phyloP scores from a whole-genome alignment of 805 yeast genomes.

The Nakazawaea siamensis region DNA sequence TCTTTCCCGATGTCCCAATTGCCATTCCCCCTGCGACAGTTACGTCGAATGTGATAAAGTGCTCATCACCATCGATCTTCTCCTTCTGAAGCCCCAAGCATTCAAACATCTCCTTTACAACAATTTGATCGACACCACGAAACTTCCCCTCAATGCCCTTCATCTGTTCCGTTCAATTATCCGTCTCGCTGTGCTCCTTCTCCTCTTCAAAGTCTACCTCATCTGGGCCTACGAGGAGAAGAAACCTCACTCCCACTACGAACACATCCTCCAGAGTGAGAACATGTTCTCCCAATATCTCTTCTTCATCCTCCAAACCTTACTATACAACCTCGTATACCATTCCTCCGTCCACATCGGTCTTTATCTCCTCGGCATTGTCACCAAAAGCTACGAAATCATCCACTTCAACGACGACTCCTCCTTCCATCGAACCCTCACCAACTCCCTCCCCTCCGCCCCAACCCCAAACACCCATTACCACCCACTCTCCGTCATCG shows the following conservation, averaged over 20 bases:
- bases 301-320: slow-evolving; percentile 45
- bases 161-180: slow-evolving; percentile 9
- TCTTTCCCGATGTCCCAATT: slow-evolving; percentile 64
- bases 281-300: slow-evolving; percentile 42
- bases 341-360: slow-evolving; percentile 25
- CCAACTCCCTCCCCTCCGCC: not conserved
- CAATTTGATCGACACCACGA: slow-evolving; percentile 26
- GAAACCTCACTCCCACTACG: slow-evolving; percentile 21
- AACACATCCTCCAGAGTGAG: slow-evolving; percentile 25
- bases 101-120: slow-evolving; percentile 84
- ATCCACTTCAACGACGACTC: slow-evolving; percentile 2
- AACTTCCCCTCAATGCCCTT: too few species aligned
- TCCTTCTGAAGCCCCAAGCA: slow-evolving; percentile 81
- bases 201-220: slow-evolving; percentile 82
- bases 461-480: not conserved
- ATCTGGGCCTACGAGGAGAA: slow-evolving; percentile 90
- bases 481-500: slow-evolving; percentile 21
- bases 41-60: slow-evolving; percentile 89
- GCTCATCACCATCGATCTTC: slow-evolving; percentile 71
- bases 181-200: slow-evolving; percentile 52
- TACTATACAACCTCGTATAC: slow-evolving; percentile 35
- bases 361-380: not conserved
- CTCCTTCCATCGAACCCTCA: not conserved
- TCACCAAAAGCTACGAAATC: not conserved
- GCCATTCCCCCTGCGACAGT: slow-evolving; percentile 75